Evolutionary conservation across 805 yeast species (phyloP).

Genomic region (Phaffomyces thermotolerans): DNA sequence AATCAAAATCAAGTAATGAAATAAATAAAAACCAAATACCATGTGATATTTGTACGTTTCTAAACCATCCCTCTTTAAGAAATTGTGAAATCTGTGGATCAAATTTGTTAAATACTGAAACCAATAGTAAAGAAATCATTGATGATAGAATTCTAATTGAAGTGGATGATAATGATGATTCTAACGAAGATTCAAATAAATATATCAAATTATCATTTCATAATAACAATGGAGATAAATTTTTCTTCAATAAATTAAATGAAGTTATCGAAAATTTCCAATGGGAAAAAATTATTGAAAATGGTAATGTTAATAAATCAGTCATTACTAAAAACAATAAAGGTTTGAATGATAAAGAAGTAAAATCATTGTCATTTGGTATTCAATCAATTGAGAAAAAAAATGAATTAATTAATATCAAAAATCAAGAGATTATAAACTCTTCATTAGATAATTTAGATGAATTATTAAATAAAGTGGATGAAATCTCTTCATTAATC

Average conservation of each 20-base stretch:
- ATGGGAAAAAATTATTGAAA: slow-evolving; percentile 37
- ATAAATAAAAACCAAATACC: slow-evolving; percentile 11
- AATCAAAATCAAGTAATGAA: neutral
- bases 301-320: slow-evolving; percentile 27
- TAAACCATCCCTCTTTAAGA: slow-evolving; percentile 71
- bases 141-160: slow-evolving; percentile 27
- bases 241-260: slow-evolving; percentile 42
- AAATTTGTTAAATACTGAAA: slow-evolving; percentile 29
- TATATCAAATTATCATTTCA: slow-evolving; percentile 70
- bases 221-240: slow-evolving; percentile 53
- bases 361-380: slow-evolving; percentile 40
- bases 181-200: slow-evolving; percentile 7
- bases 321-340: slow-evolving; percentile 6
- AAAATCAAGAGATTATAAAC: slow-evolving; percentile 54
- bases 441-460: slow-evolving; percentile 72
- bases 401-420: slow-evolving; percentile 46
- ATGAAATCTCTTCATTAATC: slow-evolving; percentile 56
- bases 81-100: slow-evolving; percentile 88
- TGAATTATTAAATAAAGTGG: slow-evolving; percentile 69
- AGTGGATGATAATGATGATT: slow-evolving; percentile 26
- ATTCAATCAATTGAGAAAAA: slow-evolving; percentile 60
- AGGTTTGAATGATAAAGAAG: neutral
- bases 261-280: slow-evolving; percentile 38
- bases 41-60: slow-evolving; percentile 66
- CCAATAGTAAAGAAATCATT: slow-evolving; percentile 20